These are phyloP conservation scores for Calonectria montana DNA, from an alignment of 2,329 filamentous ascomycete genomes.

Conservation along the genomic window DNA sequence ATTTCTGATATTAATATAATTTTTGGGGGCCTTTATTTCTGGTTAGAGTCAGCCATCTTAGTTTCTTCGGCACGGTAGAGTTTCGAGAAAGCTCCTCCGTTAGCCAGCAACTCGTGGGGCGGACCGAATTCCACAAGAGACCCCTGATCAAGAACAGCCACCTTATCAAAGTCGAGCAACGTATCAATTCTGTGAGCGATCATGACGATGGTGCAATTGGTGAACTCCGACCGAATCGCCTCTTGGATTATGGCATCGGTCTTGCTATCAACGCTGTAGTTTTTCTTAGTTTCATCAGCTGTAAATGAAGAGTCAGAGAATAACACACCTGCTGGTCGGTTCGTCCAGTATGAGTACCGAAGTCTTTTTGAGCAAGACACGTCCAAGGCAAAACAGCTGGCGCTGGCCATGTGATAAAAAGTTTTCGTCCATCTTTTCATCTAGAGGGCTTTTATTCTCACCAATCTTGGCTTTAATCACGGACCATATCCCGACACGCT, in stretches of 20 bases:
- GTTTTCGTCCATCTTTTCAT: constrained; percentile 48
- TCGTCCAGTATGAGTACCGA: constrained; percentile 50
- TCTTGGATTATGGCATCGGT: constrained; percentile 45
- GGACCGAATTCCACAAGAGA: constrained; percentile 44
- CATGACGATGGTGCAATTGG: constrained; percentile 47
- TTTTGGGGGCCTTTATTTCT: background rate
- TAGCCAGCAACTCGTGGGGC: constrained; percentile 34
- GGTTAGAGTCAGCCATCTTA: constrained; percentile 1
- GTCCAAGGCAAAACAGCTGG: constrained; percentile 47
- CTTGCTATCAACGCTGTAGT: constrained; percentile 42
- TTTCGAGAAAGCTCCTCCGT: constrained; percentile 36
- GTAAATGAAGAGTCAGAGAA: background rate
- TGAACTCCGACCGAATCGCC: constrained; percentile 45
- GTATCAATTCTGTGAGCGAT: constrained; percentile 49
- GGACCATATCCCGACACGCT: constrained; percentile 59
- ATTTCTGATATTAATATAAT: background rate
- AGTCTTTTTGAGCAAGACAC: constrained; percentile 44
- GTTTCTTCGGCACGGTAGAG: constrained; percentile 40
- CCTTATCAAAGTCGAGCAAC: constrained; percentile 48
- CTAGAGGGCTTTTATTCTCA: constrained; percentile 43
- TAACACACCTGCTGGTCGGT: constrained; percentile 50
- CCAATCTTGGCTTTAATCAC: constrained; percentile 54
- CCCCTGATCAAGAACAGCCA: constrained; percentile 47
- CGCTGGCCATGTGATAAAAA: constrained; percentile 50
- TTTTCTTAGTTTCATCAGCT: constrained; percentile 9